Conservation (phyloP, 345 rosid genomes). For the Hypericum perforatum region DNA sequence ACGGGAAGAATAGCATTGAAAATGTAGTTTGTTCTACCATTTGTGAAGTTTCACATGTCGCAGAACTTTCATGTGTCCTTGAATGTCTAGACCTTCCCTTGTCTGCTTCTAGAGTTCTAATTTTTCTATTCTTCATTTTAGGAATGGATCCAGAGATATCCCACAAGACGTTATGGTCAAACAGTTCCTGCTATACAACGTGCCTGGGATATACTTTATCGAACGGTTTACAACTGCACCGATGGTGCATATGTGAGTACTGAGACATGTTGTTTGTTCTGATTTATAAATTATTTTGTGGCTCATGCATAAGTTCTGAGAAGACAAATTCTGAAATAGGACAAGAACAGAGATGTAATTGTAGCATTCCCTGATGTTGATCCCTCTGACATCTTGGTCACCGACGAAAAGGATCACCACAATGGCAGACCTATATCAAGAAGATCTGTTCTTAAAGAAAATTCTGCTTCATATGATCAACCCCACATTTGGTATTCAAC, state of each 20-base stretch:
- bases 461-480: conserved; percentile 31
- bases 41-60: too few relatives aligned
- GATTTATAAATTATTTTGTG: background rate
- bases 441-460: conserved; percentile 19
- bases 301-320: background rate
- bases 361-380: conserved; percentile 68
- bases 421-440: conserved; percentile 27
- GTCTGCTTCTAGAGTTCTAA: too few relatives aligned
- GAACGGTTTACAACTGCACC: conserved; percentile 59
- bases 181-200: conserved; percentile 30
- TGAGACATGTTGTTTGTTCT: conserved; percentile 1
- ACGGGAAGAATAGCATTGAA: too few relatives aligned
- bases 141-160: conserved; percentile 49
- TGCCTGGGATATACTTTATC: conserved; percentile 52
- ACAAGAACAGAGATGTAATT: conserved; percentile 69
- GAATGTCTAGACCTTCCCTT: too few relatives aligned
- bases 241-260: conserved; percentile 55
- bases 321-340: conserved; percentile 25
- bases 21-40: too few relatives aligned
- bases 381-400: conserved; percentile 31
- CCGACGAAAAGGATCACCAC: conserved; percentile 14
- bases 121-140: conserved; percentile 15
- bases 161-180: conserved; percentile 51
- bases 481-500: conserved; percentile 69
- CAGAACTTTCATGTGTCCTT: too few relatives aligned